phyloP scores from a whole-genome alignment of 1,284 basidiomycete genomes.

The Schizopora paradoxa region DNA sequence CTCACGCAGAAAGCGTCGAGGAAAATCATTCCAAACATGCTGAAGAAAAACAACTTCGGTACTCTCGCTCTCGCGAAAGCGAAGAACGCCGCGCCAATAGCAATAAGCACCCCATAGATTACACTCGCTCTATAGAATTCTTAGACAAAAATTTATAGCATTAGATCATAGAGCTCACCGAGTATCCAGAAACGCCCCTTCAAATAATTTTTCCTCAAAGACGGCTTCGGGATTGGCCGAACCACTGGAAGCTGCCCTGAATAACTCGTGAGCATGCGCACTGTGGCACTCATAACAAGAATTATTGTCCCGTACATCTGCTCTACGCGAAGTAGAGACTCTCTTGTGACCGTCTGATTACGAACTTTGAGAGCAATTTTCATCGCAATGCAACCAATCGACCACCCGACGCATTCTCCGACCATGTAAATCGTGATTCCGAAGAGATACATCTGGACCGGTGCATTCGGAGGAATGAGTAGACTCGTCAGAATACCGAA shows the following conservation, averaged over 20 bases:
- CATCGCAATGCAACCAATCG: constrained; percentile 68
- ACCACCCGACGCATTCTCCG: constrained; percentile 72
- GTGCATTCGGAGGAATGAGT: constrained; percentile 33
- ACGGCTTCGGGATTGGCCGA: constrained; percentile 45
- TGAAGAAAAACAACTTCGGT: constrained; percentile 55
- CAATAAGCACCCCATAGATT: constrained; percentile 70
- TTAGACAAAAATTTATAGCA: constrained; percentile 13
- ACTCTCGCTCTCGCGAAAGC: constrained; percentile 55
- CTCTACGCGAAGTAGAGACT: constrained; percentile 40
- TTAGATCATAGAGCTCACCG: constrained; percentile 31
- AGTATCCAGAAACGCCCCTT: constrained; percentile 65
- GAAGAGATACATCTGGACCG: constrained; percentile 34
- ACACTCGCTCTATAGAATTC: constrained; percentile 38
- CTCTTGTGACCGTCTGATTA: constrained; percentile 46
- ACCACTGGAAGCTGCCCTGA: constrained; percentile 43
- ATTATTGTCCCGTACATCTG: constrained; percentile 37
- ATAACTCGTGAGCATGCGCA: constrained; percentile 12
- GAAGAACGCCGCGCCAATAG: constrained; percentile 55
- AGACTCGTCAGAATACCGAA: constrained; percentile 31
- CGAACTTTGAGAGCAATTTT: constrained; percentile 56
- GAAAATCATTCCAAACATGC: constrained; percentile 55
- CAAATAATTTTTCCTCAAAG: constrained; percentile 49
- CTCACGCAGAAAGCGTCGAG: constrained; percentile 59
- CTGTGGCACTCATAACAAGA: background rate
- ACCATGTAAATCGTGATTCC: constrained; percentile 22